Percentiles rank a stretch among this genome's conserved stretches.
Evolutionary conservation across 805 yeast species (phyloP).

Genomic region (Myxozyma geophila): DNA sequence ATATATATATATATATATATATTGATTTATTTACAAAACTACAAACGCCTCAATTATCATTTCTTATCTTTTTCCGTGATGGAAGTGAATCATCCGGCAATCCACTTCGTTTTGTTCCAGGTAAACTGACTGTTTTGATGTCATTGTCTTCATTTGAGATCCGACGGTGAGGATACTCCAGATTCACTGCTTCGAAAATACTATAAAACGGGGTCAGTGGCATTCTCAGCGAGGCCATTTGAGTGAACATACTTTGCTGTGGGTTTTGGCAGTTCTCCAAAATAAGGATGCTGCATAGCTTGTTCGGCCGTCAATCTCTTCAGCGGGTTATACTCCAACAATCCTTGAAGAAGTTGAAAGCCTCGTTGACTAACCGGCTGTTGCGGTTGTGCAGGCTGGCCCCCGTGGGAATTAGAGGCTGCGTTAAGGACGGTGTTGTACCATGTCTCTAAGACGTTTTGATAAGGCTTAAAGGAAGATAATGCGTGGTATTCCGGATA

Average conservation of each 20-base stretch:
- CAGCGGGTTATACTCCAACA: slow-evolving; percentile 84
- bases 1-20: background rate
- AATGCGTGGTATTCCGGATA: slow-evolving; percentile 84
- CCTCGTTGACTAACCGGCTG: slow-evolving; percentile 50
- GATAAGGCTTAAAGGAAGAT: slow-evolving; percentile 60
- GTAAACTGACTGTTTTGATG: slow-evolving; percentile 52
- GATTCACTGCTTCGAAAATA: slow-evolving; percentile 75
- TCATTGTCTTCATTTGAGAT: slow-evolving; percentile 88
- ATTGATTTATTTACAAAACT: background rate
- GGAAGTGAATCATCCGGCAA: slow-evolving; percentile 36
- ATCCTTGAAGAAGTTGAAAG: slow-evolving; percentile 61
- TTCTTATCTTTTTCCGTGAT: slow-evolving; percentile 28
- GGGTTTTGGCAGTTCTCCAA: slow-evolving; percentile 68
- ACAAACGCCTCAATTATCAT: slow-evolving; percentile 3
- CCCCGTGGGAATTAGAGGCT: background rate
- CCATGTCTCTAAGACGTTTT: slow-evolving; percentile 80
- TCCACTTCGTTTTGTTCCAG: slow-evolving; percentile 44
- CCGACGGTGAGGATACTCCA: slow-evolving; percentile 82
- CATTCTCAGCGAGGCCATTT: background rate
- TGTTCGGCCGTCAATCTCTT: slow-evolving; percentile 75
- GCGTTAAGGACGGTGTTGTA: slow-evolving; percentile 73
- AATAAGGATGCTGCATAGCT: slow-evolving; percentile 78
- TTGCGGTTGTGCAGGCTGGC: slow-evolving; percentile 1
- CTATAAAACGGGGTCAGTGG: slow-evolving; percentile 10
- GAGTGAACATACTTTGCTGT: slow-evolving; percentile 53